Evolutionary conservation across 176 grass and related monocot species (phyloP), one percentile per base, ranked within the genome.

Genomic region (Canna indica): DNA sequence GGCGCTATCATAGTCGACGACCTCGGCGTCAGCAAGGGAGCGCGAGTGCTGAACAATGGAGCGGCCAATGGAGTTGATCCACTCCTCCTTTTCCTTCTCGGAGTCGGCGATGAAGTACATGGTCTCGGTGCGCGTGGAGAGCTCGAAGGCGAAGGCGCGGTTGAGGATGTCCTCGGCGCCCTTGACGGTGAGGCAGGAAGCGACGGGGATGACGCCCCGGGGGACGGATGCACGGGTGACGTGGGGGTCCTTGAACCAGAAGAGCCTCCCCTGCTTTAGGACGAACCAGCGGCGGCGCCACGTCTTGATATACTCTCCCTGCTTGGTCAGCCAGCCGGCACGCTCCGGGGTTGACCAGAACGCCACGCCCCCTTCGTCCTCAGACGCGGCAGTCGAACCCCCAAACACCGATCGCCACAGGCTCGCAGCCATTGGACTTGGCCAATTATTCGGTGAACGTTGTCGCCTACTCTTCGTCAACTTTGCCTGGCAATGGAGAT

Each of bases 41-140:
- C 85, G 69, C 4, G 91, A 96, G 85, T 96, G 91, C 82, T 96
- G 91, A 35, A 96, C 91, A 75, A 96, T 96, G 82, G 91, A 96
- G 14, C 91, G 88, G 45, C 91, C 91, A 76, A 96, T 85, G 69
- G 91, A 91, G 56, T 96, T 96, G 83, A 96, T 96, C 91, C 91
- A 96, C 65, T 96, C 91, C 66, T 96, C 91, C 83, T 96, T 91
- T 78, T 96, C 91, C 83, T 96, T 96, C 78, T 96, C 91, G 31
- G 88, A 86, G 66, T 96, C 91, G 29, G 88, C 91, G 73, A 96
- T 96, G 85, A 96, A 96, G 83, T 96, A 96, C 91, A 96, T 96
- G 85, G 88, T 91, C 58, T 96, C 88, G 47, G 69, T 22, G 9
- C 85, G 74, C 70, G 83, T 96, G 70, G 85, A 96, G 56, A 96